phyloP scores from a whole-genome alignment of 345 rosid genomes.

The Geranium brycei region DNA sequence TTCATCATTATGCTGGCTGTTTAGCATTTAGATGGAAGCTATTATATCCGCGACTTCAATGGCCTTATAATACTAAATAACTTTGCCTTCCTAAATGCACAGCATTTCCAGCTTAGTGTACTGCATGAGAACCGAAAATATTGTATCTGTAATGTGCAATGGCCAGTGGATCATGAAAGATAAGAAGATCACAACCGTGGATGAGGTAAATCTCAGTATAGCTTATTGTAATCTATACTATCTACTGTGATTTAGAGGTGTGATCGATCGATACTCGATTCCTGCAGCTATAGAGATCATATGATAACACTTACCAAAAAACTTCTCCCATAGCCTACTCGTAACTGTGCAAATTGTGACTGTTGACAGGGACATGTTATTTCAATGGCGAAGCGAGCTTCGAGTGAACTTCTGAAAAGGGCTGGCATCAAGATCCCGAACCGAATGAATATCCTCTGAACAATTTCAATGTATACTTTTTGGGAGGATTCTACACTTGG shows the following conservation, averaged over 20 bases:
- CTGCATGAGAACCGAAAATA: conserved; percentile 55
- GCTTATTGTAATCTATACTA: neutral
- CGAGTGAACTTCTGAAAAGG: conserved; percentile 32
- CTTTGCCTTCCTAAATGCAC: conserved; percentile 13
- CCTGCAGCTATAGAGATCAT: neutral
- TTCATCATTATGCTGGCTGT: too few relatives aligned
- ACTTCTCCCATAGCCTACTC: neutral
- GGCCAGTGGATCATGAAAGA: conserved; percentile 67
- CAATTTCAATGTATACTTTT: too few relatives aligned
- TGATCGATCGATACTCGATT: neutral
- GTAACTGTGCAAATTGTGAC: neutral
- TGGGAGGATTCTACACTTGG: too few relatives aligned
- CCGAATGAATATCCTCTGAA: conserved; percentile 36
- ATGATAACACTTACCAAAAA: too few relatives aligned
- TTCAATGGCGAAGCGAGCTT: conserved; percentile 34
- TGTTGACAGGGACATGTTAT: conserved; percentile 24
- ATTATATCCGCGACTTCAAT: too few relatives aligned
- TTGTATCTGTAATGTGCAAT: conserved; percentile 56
- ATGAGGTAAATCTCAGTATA: conserved; percentile 27
- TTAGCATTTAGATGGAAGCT: too few relatives aligned
- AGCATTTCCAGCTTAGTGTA: conserved; percentile 53
- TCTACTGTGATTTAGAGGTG: neutral
- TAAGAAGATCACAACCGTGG: conserved; percentile 37
- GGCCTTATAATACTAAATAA: neutral
- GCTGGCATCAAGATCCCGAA: conserved; percentile 34